Base-by-base conservation (phyloP, 2,329 filamentous ascomycete species). In the Scedosporium dehoogii region DNA sequence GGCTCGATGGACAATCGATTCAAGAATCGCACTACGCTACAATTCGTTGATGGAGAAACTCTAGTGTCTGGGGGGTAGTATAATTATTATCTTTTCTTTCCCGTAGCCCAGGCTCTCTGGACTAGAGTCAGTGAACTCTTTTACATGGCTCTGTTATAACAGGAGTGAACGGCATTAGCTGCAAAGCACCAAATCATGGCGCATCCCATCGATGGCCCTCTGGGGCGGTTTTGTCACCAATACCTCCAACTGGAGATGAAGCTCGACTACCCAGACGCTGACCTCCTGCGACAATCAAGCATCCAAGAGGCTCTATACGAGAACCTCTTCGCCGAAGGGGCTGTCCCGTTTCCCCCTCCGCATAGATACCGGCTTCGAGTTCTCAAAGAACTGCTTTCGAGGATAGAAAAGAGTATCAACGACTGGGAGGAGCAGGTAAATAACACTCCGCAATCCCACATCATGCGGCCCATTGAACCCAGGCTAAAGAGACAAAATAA, bases 341-440 rank as follows among this genome's bases (percentile, higher is more conserved):
- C 74, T 1, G 70, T 85, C 58, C 73, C 76, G 59, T 81, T 83
- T 68, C 76, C 83, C 6, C 89, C 89, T 18, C 88, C 90, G 6
- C 76, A 79, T 21, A 78, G 86, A 60, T 96, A 96, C 70, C 85
- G 86, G 67, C 74, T 88, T 16, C 82, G 85, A 64, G 82, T 91
- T 1, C 74, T 97, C 60, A 96, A 96, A 72, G 78, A 85, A 65
- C 79, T 97, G 41, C 76, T 91, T 12, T 75, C 79, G 6, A 83
- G 79, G 63, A 86, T 96, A 60, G 91, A 96, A 73, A 76, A 80
- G 33, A 84, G 88, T 41, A 91, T 96, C 58, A 80, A 84, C 63
- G 86, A 96, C 72, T 92, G 91, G 74, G 90, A 96, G 68, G 81
- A 90, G 80, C 85, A 96, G 87, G 92, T 96, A 88, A 79, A 89